A percentile compares a stretch with the other conserved stretches of the same genome.
phyloP scores from a whole-genome alignment of 2,329 filamentous ascomycete species.

The Neospermospora avenae region DNA sequence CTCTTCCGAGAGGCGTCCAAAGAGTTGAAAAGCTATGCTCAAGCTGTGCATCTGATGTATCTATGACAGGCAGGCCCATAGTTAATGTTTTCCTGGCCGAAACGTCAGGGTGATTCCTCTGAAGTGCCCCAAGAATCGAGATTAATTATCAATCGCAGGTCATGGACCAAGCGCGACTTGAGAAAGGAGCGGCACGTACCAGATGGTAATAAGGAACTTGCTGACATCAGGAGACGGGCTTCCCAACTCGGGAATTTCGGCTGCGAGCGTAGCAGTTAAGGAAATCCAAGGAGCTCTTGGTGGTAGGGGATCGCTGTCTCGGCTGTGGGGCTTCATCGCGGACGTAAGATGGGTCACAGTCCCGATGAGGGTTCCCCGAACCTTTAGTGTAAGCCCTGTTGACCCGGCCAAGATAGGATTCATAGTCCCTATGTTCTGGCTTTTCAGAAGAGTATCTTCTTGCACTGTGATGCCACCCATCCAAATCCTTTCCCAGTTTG shows the following conservation, averaged over 20 bases:
- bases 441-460: not conserved
- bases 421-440: not conserved
- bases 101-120: too few relatives aligned
- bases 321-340: not conserved
- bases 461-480: conserved; percentile 5
- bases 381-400: not conserved
- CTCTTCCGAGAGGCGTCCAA: conserved; percentile 8
- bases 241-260: not conserved
- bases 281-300: conserved; percentile 8
- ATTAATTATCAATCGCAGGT: too few relatives aligned
- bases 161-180: too few relatives aligned
- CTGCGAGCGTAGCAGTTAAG: not conserved
- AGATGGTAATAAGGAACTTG: not conserved
- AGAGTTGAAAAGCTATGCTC: conserved; percentile 2
- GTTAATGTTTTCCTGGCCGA: not conserved
- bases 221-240: not conserved
- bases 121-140: too few relatives aligned
- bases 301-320: not conserved
- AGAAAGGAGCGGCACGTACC: not conserved
- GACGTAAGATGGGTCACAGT: not conserved
- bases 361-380: not conserved
- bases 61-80: not conserved
- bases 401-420: conserved; percentile 7
- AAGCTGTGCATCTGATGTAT: not conserved
- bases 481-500: conserved; percentile 11